Percentiles rank a stretch among this genome's conserved stretches.
Evolutionary conservation across 1,284 basidiomycete genomes (phyloP).

Genomic region (Wolfiporia cocos): DNA sequence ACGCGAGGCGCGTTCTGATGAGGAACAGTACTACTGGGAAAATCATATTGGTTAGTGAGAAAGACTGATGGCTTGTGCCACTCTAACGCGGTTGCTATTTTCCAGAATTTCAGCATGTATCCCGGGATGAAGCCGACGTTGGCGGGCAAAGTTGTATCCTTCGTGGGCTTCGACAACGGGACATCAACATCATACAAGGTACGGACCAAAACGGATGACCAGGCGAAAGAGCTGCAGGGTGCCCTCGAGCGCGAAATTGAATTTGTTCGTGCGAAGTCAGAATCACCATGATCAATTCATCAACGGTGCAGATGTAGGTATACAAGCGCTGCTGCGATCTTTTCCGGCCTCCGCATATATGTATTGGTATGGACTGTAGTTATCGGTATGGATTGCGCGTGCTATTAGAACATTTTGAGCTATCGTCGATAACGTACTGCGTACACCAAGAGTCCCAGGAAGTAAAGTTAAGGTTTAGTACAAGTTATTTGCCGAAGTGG

Average conservation of each 20-base stretch:
- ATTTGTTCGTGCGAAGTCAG: slow-evolving; percentile 23
- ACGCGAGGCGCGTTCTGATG: slow-evolving; percentile 51
- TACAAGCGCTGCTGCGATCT: too few species aligned
- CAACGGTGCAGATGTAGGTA: background rate
- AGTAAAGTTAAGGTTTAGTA: too few species aligned
- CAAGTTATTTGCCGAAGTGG: slow-evolving; percentile 62
- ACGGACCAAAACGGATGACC: slow-evolving; percentile 55
- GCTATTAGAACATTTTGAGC: too few species aligned
- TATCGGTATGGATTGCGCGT: too few species aligned
- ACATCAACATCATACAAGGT: slow-evolving; percentile 55
- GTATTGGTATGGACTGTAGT: too few species aligned
- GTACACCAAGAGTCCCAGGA: background rate
- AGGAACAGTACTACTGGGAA: slow-evolving; percentile 69
- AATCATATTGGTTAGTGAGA: slow-evolving; percentile 63
- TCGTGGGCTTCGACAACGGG: slow-evolving; percentile 66
- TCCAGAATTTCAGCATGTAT: slow-evolving; percentile 66
- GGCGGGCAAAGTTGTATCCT: slow-evolving; percentile 47
- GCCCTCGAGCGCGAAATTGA: slow-evolving; percentile 60
- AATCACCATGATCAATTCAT: slow-evolving; percentile 5
- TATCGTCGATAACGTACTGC: background rate
- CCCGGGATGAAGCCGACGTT: slow-evolving; percentile 44
- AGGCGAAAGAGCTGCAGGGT: slow-evolving; percentile 52
- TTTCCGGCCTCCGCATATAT: too few species aligned
- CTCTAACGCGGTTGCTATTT: background rate
- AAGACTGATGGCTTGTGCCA: background rate